phyloP scores from a whole-genome alignment of 495 filamentous ascomycete species.

The Xylaria curta region DNA sequence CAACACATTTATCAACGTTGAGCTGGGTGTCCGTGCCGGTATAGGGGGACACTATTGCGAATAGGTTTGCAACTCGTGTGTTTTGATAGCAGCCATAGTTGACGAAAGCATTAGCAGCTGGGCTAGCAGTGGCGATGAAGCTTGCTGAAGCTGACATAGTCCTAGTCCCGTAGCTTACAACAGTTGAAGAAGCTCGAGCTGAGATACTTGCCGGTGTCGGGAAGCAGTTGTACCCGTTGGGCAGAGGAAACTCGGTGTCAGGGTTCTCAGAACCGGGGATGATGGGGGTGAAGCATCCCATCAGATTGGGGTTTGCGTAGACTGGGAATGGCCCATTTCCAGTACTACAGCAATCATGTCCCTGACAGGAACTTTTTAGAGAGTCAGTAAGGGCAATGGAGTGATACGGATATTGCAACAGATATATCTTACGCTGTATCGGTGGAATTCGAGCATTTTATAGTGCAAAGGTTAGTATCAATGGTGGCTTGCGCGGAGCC shows the following conservation, averaged over 20 bases:
- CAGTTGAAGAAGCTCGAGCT: not conserved
- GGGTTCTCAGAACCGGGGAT: constrained; percentile 28
- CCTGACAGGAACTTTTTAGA: not conserved
- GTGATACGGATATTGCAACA: not conserved
- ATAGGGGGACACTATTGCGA: not conserved
- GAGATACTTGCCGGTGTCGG: constrained; percentile 18
- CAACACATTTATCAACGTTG: constrained; percentile 20
- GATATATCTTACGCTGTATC: constrained; percentile 9
- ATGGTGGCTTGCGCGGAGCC: not conserved
- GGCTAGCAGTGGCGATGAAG: constrained; percentile 24
- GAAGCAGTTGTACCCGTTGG: constrained; percentile 19
- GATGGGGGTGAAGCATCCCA: constrained; percentile 34
- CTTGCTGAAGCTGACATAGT: constrained; percentile 18
- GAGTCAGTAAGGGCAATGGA: not conserved
- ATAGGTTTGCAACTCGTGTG: not conserved
- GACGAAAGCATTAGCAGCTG: constrained; percentile 4
- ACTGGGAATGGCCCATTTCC: constrained; percentile 21
- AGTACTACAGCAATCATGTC: constrained; percentile 22
- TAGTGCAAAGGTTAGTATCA: not conserved
- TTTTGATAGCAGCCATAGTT: constrained; percentile 14
- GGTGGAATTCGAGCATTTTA: not conserved
- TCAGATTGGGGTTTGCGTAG: constrained; percentile 35
- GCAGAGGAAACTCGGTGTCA: not conserved
- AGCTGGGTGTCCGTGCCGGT: not conserved
- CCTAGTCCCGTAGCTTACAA: not conserved